Conservation (phyloP, 495 filamentous ascomycete genomes). For the Ascodesmis nigricans region DNA sequence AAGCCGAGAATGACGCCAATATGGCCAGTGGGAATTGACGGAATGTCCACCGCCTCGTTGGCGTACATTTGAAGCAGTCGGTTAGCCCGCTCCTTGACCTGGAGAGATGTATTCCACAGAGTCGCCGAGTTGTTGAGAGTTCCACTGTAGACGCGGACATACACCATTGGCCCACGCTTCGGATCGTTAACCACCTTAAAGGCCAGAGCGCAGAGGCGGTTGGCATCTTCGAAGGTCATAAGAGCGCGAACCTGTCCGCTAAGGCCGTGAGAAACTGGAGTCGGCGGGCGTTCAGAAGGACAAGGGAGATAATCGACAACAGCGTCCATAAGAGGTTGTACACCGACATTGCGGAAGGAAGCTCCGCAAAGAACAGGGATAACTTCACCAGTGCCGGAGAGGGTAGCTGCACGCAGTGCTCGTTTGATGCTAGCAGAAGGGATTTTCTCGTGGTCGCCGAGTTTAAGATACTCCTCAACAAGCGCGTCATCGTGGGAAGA, state of each 20-base stretch:
- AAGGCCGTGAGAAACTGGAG: conserved; percentile 48
- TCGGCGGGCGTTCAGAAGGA: conserved; percentile 54
- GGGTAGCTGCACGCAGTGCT: conserved; percentile 50
- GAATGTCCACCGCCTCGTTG: conserved; percentile 64
- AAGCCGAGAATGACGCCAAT: conserved; percentile 92
- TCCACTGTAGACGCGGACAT: conserved; percentile 80
- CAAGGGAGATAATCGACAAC: conserved; percentile 69
- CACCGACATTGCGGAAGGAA: conserved; percentile 81
- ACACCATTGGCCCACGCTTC: conserved; percentile 70
- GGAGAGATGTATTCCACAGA: conserved; percentile 75
- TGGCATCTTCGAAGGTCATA: conserved; percentile 29
- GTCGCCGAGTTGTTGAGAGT: conserved; percentile 45
- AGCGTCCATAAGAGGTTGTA: conserved; percentile 80
- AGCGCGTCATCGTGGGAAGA: conserved; percentile 72
- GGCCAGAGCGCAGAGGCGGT: conserved; percentile 45
- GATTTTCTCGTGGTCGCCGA: conserved; percentile 46
- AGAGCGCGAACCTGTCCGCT: conserved; percentile 27
- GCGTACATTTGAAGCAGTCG: conserved; percentile 82
- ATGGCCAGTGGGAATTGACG: conserved; percentile 58
- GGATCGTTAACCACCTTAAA: conserved; percentile 94
- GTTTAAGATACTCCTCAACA: conserved; percentile 61
- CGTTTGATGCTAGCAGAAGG: conserved; percentile 40
- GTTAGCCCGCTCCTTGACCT: conserved; percentile 57
- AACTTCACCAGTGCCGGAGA: conserved; percentile 37
- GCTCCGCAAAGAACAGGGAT: conserved; percentile 81